These are phyloP conservation scores for Sisymbrium altissimum DNA, from an alignment of 345 rosid species.

Conservation along the genomic window DNA sequence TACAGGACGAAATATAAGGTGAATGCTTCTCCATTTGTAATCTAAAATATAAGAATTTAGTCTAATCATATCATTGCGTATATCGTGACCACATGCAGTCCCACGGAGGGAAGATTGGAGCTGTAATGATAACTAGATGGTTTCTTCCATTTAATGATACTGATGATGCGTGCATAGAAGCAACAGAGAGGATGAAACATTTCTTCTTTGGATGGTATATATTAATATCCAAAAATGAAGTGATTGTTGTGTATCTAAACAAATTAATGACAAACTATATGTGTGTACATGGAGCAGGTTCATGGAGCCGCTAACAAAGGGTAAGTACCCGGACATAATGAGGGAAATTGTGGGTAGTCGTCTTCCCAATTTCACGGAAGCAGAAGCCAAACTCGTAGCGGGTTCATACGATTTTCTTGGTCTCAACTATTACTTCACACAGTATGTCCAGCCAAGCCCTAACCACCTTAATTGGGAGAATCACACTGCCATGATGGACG, in stretches of 20 bases:
- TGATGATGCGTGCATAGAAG: not conserved
- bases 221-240: not conserved
- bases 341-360: not conserved
- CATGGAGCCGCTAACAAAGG: slow-evolving; percentile 30
- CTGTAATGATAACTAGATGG: slow-evolving; percentile 32
- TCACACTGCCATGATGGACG: not conserved
- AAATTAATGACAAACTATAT: not conserved
- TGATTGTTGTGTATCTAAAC: not conserved
- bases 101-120: slow-evolving; percentile 23
- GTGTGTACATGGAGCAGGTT: not conserved
- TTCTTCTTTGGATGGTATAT: slow-evolving; percentile 30
- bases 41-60: not conserved
- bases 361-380: slow-evolving; percentile 12
- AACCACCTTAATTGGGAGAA: not conserved
- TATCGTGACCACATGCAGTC: not conserved
- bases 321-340: slow-evolving; percentile 27
- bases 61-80: not conserved
- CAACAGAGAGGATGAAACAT: slow-evolving; percentile 6
- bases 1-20: slow-evolving; percentile 28
- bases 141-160: slow-evolving; percentile 4
- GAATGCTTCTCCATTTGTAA: not conserved
- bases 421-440: too few species aligned
- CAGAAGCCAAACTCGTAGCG: not conserved
- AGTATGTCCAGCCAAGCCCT: not conserved
- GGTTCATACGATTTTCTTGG: not conserved